phyloP scores from a whole-genome alignment of 2,329 filamentous ascomycete species.

The Blastomyces silverae region DNA sequence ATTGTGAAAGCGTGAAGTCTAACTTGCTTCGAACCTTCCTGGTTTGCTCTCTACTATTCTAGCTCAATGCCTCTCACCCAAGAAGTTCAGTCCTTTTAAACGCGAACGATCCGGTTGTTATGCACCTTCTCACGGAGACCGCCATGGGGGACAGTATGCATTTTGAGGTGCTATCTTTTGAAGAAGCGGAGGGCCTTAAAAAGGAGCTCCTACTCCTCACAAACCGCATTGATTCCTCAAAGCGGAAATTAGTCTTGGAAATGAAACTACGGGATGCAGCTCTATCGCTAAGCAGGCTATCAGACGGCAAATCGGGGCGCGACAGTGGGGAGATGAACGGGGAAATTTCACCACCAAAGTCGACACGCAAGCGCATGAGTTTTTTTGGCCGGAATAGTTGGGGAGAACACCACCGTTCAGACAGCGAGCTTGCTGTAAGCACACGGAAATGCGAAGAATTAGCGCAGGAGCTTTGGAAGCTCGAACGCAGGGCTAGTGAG shows the following conservation, averaged over 20 bases:
- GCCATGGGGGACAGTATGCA: conserved; percentile 80
- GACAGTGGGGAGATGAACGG: conserved; percentile 23
- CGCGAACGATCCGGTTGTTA: conserved; percentile 59
- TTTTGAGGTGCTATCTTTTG: conserved; percentile 79
- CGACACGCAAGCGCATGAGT: conserved; percentile 48
- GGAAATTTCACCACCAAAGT: conserved; percentile 43
- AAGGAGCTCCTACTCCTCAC: conserved; percentile 69
- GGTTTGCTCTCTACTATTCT: conserved; percentile 2
- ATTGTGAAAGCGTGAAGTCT: neutral
- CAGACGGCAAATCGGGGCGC: conserved; percentile 55
- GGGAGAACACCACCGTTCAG: conserved; percentile 33
- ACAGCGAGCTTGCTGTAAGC: conserved; percentile 66
- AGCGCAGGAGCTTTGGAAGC: conserved; percentile 67
- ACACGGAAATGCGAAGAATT: conserved; percentile 80
- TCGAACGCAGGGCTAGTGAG: conserved; percentile 70
- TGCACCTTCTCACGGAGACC: conserved; percentile 89
- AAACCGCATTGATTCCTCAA: conserved; percentile 72
- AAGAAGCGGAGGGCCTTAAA: conserved; percentile 87
- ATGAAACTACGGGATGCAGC: conserved; percentile 92
- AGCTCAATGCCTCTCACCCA: conserved; percentile 48
- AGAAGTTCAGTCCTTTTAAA: conserved; percentile 36
- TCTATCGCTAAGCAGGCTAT: conserved; percentile 73
- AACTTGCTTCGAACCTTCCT: conserved; percentile 2
- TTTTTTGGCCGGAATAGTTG: conserved; percentile 43
- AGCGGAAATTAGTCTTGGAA: conserved; percentile 78